Percentiles rank a stretch among this genome's conserved stretches.
Conservation (phyloP, 495 filamentous ascomycete species). For the Xylaria cubensis region DNA sequence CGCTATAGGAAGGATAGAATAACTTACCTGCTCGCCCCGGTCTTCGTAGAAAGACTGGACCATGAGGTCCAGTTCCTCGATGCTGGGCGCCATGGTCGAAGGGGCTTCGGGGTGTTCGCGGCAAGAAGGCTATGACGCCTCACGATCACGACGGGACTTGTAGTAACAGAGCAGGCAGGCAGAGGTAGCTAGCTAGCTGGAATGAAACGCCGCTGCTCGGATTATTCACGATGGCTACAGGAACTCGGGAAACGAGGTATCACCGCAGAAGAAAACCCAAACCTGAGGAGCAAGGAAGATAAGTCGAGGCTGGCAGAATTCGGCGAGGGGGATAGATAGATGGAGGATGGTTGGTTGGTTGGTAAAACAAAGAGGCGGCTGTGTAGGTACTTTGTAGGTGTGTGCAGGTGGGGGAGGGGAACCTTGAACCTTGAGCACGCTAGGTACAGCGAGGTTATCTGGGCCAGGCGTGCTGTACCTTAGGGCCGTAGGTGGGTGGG, state of each 20-base stretch:
- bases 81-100: conserved; percentile 63
- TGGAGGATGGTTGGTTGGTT: conserved; percentile 14
- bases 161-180: conserved; percentile 10
- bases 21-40: conserved; percentile 83
- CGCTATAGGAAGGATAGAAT: neutral
- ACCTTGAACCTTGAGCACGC: conserved; percentile 15
- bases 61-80: conserved; percentile 92
- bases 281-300: conserved; percentile 18
- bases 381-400: conserved; percentile 18
- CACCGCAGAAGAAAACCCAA: conserved; percentile 12
- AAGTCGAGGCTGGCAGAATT: conserved; percentile 18
- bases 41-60: conserved; percentile 97
- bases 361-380: conserved; percentile 27
- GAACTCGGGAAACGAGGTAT: neutral
- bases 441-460: conserved; percentile 5
- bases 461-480: neutral
- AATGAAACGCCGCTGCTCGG: conserved; percentile 8
- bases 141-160: conserved; percentile 33
- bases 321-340: conserved; percentile 14
- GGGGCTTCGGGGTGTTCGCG: conserved; percentile 30
- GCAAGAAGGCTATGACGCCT: conserved; percentile 42
- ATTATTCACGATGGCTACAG: neutral
- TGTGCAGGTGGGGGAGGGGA: conserved; percentile 28
- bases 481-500: neutral
- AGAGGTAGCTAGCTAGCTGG: neutral